Conservation (phyloP, 768 basidiomycete genomes). For the Agrocybe pediades region DNA sequence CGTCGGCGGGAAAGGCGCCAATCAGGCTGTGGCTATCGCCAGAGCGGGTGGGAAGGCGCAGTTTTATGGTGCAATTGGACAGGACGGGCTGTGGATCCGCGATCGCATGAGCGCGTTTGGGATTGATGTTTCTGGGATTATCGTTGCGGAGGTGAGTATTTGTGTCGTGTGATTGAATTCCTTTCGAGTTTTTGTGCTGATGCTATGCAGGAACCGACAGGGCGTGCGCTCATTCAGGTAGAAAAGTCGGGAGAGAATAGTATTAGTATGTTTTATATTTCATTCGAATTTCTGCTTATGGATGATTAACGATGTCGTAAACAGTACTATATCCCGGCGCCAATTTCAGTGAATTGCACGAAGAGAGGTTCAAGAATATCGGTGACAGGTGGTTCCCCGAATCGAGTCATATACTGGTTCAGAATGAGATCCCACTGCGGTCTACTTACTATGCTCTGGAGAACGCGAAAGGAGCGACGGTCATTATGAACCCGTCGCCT, state of each 20-base stretch:
- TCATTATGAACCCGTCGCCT: constrained; percentile 62
- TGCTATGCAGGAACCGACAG: constrained; percentile 45
- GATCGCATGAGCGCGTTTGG: constrained; percentile 40
- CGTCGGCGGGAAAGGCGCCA: constrained; percentile 64
- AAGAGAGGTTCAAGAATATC: constrained; percentile 22
- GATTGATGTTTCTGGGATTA: constrained; percentile 39
- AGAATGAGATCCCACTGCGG: constrained; percentile 56
- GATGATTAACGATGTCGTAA: background rate
- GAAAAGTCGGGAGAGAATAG: constrained; percentile 60
- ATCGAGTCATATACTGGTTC: constrained; percentile 55
- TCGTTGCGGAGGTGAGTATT: constrained; percentile 37
- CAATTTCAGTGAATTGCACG: constrained; percentile 46
- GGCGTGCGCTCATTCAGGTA: constrained; percentile 64
- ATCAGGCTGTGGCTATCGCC: constrained; percentile 61
- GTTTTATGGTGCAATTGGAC: constrained; percentile 55
- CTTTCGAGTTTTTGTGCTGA: background rate
- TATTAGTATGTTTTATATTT: constrained; percentile 41
- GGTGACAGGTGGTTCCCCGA: constrained; percentile 26
- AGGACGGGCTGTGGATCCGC: constrained; percentile 52
- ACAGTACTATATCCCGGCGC: constrained; percentile 59
- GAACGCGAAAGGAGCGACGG: constrained; percentile 25
- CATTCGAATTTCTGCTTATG: background rate
- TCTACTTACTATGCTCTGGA: constrained; percentile 40
- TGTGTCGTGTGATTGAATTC: background rate
- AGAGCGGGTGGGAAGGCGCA: constrained; percentile 49